phyloP scores from a whole-genome alignment of 495 filamentous ascomycete genomes.

The Aspergillus hancockii region DNA sequence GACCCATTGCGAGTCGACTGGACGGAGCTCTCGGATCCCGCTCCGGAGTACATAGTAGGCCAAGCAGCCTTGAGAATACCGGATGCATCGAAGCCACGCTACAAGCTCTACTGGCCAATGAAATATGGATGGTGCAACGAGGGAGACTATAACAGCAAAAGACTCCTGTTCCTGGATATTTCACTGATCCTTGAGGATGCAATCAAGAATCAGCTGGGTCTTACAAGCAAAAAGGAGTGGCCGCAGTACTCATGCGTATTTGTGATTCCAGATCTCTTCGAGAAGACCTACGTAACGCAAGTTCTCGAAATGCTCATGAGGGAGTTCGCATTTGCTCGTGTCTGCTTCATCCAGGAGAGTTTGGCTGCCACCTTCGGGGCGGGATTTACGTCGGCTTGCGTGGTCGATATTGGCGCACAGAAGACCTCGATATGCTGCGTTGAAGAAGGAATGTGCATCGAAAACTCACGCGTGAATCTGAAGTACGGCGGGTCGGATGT shows the following conservation, averaged over 20 bases:
- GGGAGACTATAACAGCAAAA: constrained; percentile 75
- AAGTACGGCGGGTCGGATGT: constrained; percentile 93
- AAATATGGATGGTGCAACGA: constrained; percentile 87
- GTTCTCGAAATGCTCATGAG: constrained; percentile 81
- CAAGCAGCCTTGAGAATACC: constrained; percentile 81
- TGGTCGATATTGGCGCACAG: constrained; percentile 95
- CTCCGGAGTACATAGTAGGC: constrained; percentile 76
- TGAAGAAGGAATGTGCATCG: constrained; percentile 91
- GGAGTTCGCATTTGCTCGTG: constrained; percentile 81
- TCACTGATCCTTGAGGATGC: constrained; percentile 83
- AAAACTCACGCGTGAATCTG: constrained; percentile 88
- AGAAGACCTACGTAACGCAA: constrained; percentile 85
- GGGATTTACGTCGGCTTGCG: constrained; percentile 86
- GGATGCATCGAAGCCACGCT: constrained; percentile 84
- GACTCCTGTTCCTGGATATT: constrained; percentile 80
- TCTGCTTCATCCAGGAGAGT: constrained; percentile 95
- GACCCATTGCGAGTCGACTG: constrained; percentile 91
- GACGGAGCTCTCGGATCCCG: constrained; percentile 76
- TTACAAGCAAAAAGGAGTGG: constrained; percentile 79
- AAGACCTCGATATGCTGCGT: constrained; percentile 98
- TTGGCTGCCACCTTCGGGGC: constrained; percentile 95
- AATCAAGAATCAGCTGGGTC: constrained; percentile 75
- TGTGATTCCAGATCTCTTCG: constrained; percentile 93
- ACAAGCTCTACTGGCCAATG: constrained; percentile 90
- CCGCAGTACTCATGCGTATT: constrained; percentile 90